A percentile compares a stretch with the other conserved stretches of the same genome.
phyloP scores from a whole-genome alignment of 352 stramenopile genomes.

The Phytophthora uliginosa region DNA sequence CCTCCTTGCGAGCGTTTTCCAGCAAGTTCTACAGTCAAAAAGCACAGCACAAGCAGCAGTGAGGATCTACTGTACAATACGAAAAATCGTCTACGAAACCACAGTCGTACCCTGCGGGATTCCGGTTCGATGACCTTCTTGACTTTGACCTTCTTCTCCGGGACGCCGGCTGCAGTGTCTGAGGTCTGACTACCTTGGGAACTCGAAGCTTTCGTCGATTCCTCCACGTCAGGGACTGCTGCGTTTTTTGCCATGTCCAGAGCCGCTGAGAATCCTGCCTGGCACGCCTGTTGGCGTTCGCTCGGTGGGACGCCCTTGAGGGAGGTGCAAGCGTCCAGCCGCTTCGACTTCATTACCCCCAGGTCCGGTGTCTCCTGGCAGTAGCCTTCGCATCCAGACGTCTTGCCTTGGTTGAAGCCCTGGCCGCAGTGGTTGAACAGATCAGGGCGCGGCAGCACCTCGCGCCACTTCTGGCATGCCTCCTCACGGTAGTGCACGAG shows the following conservation, averaged over 20 bases:
- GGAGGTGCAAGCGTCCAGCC: constrained; percentile 53
- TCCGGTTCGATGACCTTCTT: constrained; percentile 49
- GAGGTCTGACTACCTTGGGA: constrained; percentile 20
- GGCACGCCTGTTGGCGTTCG: constrained; percentile 54
- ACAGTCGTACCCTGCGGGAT: constrained; percentile 31
- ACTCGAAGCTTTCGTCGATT: constrained; percentile 3
- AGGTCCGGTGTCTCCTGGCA: constrained; percentile 36
- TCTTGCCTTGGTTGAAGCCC: constrained; percentile 52
- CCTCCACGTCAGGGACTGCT: constrained; percentile 11
- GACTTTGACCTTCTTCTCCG: constrained; percentile 40
- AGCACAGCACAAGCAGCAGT: constrained; percentile 5
- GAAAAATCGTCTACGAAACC: neutral
- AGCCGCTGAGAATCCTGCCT: constrained; percentile 52
- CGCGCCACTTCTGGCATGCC: constrained; percentile 52
- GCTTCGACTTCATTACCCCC: constrained; percentile 43
- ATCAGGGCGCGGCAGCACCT: constrained; percentile 55
- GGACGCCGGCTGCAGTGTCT: neutral
- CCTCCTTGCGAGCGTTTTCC: constrained; percentile 51
- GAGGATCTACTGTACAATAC: neutral
- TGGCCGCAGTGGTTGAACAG: constrained; percentile 65
- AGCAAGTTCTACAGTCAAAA: constrained; percentile 47
- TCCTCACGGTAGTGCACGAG: constrained; percentile 52
- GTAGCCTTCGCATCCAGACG: constrained; percentile 49
- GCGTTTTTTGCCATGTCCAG: constrained; percentile 44
- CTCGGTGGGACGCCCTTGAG: constrained; percentile 47